Evolutionary conservation across 139 green algal genomes (phyloP).

Genomic region (Trebouxia sp.): DNA sequence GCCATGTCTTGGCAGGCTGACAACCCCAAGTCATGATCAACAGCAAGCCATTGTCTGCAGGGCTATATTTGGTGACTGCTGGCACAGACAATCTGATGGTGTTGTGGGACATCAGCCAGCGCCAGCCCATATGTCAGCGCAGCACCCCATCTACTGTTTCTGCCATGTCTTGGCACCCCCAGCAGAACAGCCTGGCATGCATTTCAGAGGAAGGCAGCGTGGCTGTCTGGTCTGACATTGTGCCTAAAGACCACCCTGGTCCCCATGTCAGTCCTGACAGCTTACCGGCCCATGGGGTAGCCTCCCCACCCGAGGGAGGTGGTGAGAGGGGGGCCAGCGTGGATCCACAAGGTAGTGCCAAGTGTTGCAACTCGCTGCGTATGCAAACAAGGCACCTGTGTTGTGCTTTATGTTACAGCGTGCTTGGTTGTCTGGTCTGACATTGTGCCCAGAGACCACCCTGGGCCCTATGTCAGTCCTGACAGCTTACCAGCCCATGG

Average conservation of each 20-base stretch:
- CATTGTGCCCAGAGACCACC: constrained; percentile 54
- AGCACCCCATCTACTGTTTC: constrained; percentile 34
- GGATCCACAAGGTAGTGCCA: not conserved
- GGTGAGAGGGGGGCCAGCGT: not conserved
- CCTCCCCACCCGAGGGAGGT: not conserved
- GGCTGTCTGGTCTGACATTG: constrained; percentile 58
- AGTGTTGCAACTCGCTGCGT: too few species aligned
- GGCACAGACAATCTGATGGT: constrained; percentile 62
- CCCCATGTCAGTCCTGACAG: constrained; percentile 31
- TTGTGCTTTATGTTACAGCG: too few species aligned
- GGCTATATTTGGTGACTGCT: constrained; percentile 72
- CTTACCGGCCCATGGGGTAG: not conserved
- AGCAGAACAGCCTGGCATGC: constrained; percentile 67
- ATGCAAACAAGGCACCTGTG: too few species aligned
- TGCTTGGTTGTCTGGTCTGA: constrained; percentile 61
- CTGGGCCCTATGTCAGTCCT: constrained; percentile 34
- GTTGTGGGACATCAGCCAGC: constrained; percentile 67
- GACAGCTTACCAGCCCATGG: constrained; percentile 1
- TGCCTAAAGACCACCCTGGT: constrained; percentile 52
- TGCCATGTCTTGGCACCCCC: constrained; percentile 72
- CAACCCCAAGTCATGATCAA: too few species aligned
- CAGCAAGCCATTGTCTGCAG: constrained; percentile 35
- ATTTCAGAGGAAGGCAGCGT: constrained; percentile 56
- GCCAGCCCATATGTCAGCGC: constrained; percentile 32
- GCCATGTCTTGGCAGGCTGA: too few species aligned